Evolutionary conservation across 139 green algal genomes (phyloP), one percentile per base, ranked within the genome.

Genomic region (Choricystis sp.): DNA sequence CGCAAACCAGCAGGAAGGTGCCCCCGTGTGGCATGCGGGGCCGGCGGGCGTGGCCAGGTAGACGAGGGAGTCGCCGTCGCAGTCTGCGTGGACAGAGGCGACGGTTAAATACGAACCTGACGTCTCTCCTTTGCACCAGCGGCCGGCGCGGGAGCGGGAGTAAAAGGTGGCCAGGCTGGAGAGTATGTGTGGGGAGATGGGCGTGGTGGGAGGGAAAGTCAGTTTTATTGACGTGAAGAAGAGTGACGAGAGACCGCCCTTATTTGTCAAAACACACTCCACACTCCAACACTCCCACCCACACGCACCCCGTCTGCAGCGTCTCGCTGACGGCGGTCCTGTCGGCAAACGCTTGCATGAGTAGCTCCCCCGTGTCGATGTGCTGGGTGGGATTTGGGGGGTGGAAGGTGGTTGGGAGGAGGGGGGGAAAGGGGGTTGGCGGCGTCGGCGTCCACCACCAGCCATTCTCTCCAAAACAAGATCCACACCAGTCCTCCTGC

Each of bases 121-220:
- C 0, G 88, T 98, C 74, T 99, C 93, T 2, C 93, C 93, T 69
- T 99, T 99, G 75, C 91, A 98, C 93, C 93, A 98, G 40, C 90
- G 80, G 19, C 66, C 86, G 55, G 88, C 80, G 9, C 91, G 73
- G 1, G 83, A 95, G 25, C 93, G 80, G 77, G 77, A 90, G 76
- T 89, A 99, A 64, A 98, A 99, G 20, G 93, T 98, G 20, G 89
- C 93, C 9, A 94, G 69, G 61, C 83, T 90, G 74, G 48, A 57
- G 23, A 23, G 27, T 61, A 26, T 26, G 20, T 14, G 21, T 22
- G 20, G 57, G 14, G 14, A 61, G 23, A 30, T 22, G 14, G 27
- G 57, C n/a, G n/a, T n/a, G n/a, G n/a, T n/a, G n/a, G n/a, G n/a
- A n/a, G n/a, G n/a, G n/a, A n/a, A n/a, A n/a, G n/a, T n/a, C n/a